phyloP scores from a whole-genome alignment of 306 rosid species.

The Dalbergia oliveri region DNA sequence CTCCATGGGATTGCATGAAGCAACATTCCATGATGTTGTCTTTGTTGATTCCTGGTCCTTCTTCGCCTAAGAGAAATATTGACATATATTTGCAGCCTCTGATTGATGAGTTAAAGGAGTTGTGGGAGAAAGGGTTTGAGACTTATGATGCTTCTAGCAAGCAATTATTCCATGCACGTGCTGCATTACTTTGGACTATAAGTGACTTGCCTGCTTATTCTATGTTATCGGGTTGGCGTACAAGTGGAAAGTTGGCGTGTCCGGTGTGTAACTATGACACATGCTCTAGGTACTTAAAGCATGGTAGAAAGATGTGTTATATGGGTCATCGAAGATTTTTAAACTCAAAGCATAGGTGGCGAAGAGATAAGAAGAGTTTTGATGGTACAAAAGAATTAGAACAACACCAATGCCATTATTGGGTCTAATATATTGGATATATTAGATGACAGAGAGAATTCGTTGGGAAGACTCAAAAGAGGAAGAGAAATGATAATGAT shows the following conservation, averaged over 20 bases:
- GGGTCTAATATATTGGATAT: background rate
- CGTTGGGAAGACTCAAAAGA: too few relatives aligned
- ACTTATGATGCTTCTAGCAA: too few relatives aligned
- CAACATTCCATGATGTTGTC: slow-evolving; percentile 7
- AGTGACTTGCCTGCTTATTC: background rate
- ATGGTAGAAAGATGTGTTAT: background rate
- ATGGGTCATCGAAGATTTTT: background rate
- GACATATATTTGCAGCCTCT: background rate
- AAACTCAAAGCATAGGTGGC: slow-evolving; percentile 8
- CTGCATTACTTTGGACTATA: slow-evolving; percentile 5
- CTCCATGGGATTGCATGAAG: slow-evolving; percentile 3
- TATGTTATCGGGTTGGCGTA: background rate
- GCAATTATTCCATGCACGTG: background rate
- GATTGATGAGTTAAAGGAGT: background rate
- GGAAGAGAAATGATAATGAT: background rate
- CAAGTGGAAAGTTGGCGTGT: background rate
- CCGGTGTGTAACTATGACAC: background rate
- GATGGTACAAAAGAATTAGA: background rate
- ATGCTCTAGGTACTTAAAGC: background rate
- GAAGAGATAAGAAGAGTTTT: background rate
- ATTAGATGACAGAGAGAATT: background rate
- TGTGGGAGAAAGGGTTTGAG: background rate
- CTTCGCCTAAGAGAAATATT: background rate
- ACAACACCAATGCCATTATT: background rate
- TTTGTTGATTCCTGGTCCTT: slow-evolving; percentile 7